These are phyloP conservation scores for Ballota nigra DNA, from an alignment of 257 asterid species.

Conservation along the genomic window DNA sequence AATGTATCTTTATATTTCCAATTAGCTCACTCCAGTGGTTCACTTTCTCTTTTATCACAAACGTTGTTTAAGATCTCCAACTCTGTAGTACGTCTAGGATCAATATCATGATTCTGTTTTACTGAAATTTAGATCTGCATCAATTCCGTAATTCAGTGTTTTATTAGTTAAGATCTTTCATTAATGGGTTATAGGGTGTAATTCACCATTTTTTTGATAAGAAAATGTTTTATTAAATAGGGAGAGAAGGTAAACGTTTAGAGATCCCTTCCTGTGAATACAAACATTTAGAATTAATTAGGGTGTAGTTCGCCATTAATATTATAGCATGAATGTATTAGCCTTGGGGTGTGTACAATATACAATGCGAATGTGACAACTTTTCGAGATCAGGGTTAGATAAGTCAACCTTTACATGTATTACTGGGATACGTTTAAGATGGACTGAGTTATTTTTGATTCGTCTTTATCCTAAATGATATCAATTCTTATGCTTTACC, in stretches of 20 bases:
- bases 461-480: not conserved
- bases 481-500: conserved; percentile 12
- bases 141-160: not conserved
- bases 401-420: conserved; percentile 2
- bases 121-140: not conserved
- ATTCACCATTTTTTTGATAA: not conserved
- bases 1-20: not conserved
- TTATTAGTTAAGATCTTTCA: not conserved
- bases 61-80: conserved; percentile 7
- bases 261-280: not conserved
- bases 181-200: not conserved
- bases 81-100: not conserved
- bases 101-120: not conserved
- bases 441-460: not conserved
- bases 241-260: not conserved
- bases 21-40: not conserved
- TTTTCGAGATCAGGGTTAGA: too few species aligned
- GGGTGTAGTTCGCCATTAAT: not conserved
- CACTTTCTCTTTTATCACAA: not conserved
- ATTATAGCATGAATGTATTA: too few species aligned
- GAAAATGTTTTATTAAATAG: not conserved
- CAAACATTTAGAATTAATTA: not conserved
- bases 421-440: not conserved
- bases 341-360: not conserved
- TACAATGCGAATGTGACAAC: not conserved